Evolutionary conservation across 257 asterid genomes (phyloP).

Genomic region (Primulina huaijiensis): DNA sequence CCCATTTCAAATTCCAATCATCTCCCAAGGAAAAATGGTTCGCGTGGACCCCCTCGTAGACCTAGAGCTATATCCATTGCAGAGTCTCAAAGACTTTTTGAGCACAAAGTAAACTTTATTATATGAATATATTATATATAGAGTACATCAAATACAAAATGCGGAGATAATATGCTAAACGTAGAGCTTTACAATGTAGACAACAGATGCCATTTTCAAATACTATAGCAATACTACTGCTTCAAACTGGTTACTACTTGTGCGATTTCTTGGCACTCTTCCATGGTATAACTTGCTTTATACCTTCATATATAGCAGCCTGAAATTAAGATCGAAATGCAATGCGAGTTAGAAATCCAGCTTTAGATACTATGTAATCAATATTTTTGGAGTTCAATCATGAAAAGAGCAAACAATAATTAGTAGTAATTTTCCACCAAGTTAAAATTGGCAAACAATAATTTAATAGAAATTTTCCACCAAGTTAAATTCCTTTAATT

Average conservation of each 20-base stretch:
- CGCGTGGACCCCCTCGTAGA: no score
- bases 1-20: background rate
- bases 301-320: conserved; percentile 53
- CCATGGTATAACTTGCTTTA: conserved; percentile 68
- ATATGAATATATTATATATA: background rate
- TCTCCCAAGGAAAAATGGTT: background rate
- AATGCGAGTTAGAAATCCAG: background rate
- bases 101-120: no score
- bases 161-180: background rate
- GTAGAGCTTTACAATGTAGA: conserved; percentile 15
- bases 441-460: background rate
- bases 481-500: background rate
- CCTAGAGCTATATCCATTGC: background rate
- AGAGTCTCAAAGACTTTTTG: background rate
- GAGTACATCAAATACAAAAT: background rate
- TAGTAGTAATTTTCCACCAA: background rate
- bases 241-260: conserved; percentile 26
- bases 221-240: background rate
- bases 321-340: conserved; percentile 23
- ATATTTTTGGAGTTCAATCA: background rate
- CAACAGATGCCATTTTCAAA: background rate
- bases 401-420: background rate
- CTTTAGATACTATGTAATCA: background rate
- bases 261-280: conserved; percentile 45
- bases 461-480: no score